Evolutionary conservation across 2,329 filamentous ascomycete genomes (phyloP).

Genomic region (Ambrosiella xylebori): DNA sequence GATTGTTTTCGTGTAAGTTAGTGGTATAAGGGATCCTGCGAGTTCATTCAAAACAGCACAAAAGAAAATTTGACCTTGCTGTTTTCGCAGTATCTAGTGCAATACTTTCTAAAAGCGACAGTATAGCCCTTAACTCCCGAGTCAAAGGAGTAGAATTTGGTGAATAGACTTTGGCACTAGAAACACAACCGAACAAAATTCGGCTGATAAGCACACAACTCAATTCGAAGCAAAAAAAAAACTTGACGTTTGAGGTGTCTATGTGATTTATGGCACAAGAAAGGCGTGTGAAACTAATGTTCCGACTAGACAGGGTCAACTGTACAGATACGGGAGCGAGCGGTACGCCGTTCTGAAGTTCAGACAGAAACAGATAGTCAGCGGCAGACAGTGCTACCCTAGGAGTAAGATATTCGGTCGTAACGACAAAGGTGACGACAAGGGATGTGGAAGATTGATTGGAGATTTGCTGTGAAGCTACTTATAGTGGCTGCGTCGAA

Average conservation of each 20-base stretch:
- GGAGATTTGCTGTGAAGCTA: neutral
- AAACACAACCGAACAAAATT: neutral
- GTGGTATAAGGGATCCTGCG: neutral
- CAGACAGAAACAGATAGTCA: neutral
- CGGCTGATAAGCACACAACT: neutral
- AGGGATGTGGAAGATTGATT: neutral
- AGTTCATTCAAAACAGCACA: neutral
- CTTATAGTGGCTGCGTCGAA: conserved; percentile 1
- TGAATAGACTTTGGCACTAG: neutral
- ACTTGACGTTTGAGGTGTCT: neutral
- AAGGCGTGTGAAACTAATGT: neutral
- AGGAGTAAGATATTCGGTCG: neutral
- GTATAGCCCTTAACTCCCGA: too few species aligned
- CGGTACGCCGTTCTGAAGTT: neutral
- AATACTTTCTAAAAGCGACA: too few species aligned
- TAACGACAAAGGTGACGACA: neutral
- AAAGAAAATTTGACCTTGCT: neutral
- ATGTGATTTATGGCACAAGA: neutral
- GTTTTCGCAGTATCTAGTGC: too few species aligned
- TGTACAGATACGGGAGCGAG: neutral
- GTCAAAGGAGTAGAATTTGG: neutral
- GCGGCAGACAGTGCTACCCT: neutral
- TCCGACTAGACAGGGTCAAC: neutral
- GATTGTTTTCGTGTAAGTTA: neutral
- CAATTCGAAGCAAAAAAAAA: neutral